Evolutionary conservation across 805 yeast genomes (phyloP), one percentile per base, ranked within the genome.

Genomic region (Pichia thaimueangensis): DNA sequence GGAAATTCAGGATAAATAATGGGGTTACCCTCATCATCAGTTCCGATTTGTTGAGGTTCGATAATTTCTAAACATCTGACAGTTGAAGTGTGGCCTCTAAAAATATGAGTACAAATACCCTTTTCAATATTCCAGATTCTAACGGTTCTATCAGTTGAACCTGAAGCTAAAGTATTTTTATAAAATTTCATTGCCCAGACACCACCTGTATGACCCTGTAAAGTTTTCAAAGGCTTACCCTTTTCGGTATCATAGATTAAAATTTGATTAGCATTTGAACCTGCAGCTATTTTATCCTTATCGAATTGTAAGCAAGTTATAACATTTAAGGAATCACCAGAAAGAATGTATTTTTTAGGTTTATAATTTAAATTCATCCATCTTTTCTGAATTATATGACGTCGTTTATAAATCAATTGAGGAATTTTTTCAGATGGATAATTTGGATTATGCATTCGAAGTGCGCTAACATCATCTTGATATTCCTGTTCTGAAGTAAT

Each of bases 121-220:
- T 83, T 79, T 43, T 75, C 72, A 47, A 89, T 78, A 58, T 89
- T 86, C 98, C 98, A 93, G 5, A 93, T 79, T 45, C 98, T 74
- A 3, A 93, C 95, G 0, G 95, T 82, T 52, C 96, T 74, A 63
- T 93, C 98, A 0, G 97, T 91, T 2, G 96, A 83, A 0, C 97
- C 98, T 46, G 94, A 84, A 1, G 91, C 95, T 35, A 93, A 69
- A 8, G 88, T 86, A 54, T 81, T 78, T 19, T 86, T 88, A 42
- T 76, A 70, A 57, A 88, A 89, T 62, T 91, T 87, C 59, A 93
- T 71, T 1, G 98, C 97, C 98, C 98, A 93, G 5, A 93, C 98
- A 30, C 98, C 98, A 35, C 98, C 98, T 42, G 84, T 95, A 58
- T 93, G 98, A 7, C 96, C 97, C 33, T 72, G 69, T 34, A 93